Base-by-base conservation (phyloP, 495 filamentous ascomycete species). In the Chaetomidium leptoderma region DNA sequence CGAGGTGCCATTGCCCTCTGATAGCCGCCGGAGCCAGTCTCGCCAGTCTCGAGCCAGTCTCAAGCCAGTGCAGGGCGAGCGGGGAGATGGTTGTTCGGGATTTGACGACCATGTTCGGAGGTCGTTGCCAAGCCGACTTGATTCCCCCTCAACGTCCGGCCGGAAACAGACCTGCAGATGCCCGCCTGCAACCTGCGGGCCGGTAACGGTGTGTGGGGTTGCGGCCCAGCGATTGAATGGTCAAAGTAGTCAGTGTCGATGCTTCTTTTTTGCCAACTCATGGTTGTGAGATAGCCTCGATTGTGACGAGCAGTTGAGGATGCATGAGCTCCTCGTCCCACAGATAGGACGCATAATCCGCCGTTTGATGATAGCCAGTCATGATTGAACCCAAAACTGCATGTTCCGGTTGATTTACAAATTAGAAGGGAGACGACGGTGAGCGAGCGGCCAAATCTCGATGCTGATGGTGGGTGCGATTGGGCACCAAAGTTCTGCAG, bases 1-100 rank as follows among this genome's bases (percentile, higher is more conserved):
- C 48, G 16, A 51, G 30, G 35, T 29, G 11, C 50, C 16, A 55
- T 36, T 46, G 11, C 4, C 16, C 19, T 35, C 44, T 55, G 10
- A 39, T 55, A 55, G 36, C 51, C 58, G 51, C 52, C 39, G 21
- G n/a, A n/a, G n/a, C n/a, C n/a, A n/a, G n/a, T n/a, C n/a, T n/a
- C n/a, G n/a, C n/a, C n/a, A n/a, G n/a, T n/a, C n/a, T n/a, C n/a
- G n/a, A n/a, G n/a, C n/a, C n/a, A n/a, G n/a, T n/a, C n/a, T n/a
- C n/a, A n/a, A 26, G 35, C 17, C 13, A 14, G 24, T 10, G 45
- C 2, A 24, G 16, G 3, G 26, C 13, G 11, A 29, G 29, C n/a
- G 27, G 8, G 47, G 29, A n/a, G 26, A 44, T n/a, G 24, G 4
- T 37, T 33, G n/a, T 29, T 27, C 23, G 35, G 16, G 6, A 27